Evolutionary conservation across 2,329 filamentous ascomycete genomes (phyloP).

Genomic region (Exophiala viscosa): DNA sequence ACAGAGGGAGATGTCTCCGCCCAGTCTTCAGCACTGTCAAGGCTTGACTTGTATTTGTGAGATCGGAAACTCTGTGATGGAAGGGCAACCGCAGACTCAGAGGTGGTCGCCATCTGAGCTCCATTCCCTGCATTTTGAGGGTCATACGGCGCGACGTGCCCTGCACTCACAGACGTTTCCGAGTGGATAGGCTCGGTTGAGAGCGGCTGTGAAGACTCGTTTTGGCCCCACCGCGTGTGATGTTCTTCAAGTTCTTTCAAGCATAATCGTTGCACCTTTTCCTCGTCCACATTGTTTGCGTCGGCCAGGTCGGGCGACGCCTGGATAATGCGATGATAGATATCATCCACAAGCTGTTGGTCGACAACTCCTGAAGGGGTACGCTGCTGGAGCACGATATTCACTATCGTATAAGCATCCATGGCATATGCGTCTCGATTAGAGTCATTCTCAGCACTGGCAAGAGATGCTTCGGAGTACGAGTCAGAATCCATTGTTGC

Average conservation of each 20-base stretch:
- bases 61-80: slow-evolving; percentile 18
- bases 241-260: slow-evolving; percentile 44
- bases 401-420: slow-evolving; percentile 29
- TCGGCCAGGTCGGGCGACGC: slow-evolving; percentile 53
- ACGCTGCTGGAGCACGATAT: slow-evolving; percentile 27
- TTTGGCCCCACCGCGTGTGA: slow-evolving; percentile 11
- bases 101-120: not conserved
- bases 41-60: slow-evolving; percentile 38
- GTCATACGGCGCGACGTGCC: not conserved
- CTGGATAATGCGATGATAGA: slow-evolving; percentile 39
- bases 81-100: not conserved
- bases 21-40: slow-evolving; percentile 46
- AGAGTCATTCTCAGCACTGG: slow-evolving; percentile 18
- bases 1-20: slow-evolving; percentile 49
- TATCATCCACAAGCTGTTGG: slow-evolving; percentile 29
- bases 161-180: not conserved
- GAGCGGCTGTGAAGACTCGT: slow-evolving; percentile 5
- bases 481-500: slow-evolving; percentile 7
- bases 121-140: not conserved
- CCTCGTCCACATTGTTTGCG: slow-evolving; percentile 53
- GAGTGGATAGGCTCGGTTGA: slow-evolving; percentile 8
- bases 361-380: slow-evolving; percentile 33
- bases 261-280: slow-evolving; percentile 54
- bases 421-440: slow-evolving; percentile 12
- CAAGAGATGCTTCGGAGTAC: slow-evolving; percentile 11